Evolutionary conservation across 495 filamentous ascomycete species (phyloP).

Genomic region (Mytilinidion resinicola): DNA sequence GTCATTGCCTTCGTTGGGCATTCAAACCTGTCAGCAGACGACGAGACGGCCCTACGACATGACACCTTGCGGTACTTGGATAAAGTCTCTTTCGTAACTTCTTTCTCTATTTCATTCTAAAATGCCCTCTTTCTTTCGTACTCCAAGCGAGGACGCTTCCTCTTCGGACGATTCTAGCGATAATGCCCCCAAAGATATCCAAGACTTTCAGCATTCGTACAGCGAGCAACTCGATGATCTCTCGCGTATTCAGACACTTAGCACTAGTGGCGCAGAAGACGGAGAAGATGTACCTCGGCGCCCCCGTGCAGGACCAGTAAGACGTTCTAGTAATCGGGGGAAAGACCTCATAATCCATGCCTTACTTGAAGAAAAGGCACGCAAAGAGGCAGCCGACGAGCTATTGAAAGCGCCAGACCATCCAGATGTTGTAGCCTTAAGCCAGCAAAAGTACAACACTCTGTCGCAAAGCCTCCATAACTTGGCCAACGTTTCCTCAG

Average conservation of each 20-base stretch:
- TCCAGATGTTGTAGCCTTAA: conserved; percentile 26
- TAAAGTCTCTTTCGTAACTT: not conserved
- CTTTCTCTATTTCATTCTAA: not conserved
- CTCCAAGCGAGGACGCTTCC: not conserved
- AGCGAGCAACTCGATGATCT: too few species aligned
- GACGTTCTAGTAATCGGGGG: conserved; percentile 7
- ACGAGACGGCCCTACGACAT: too few species aligned
- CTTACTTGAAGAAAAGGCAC: conserved; percentile 28
- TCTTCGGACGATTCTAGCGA: not conserved
- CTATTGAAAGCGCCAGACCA: conserved; percentile 16
- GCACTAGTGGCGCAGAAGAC: not conserved
- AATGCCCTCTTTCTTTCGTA: conserved; percentile 6
- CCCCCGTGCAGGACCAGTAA: not conserved
- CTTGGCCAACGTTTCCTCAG: not conserved
- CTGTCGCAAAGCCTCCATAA: conserved; percentile 12
- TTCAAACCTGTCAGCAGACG: too few species aligned
- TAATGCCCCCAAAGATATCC: not conserved
- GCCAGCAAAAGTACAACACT: conserved; percentile 12
- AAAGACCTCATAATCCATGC: conserved; percentile 27
- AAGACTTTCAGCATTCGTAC: not conserved
- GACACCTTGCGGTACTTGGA: too few species aligned
- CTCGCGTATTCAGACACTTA: not conserved
- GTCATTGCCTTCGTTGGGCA: too few species aligned
- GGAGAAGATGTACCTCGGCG: not conserved
- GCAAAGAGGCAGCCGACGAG: conserved; percentile 19